These are phyloP conservation scores for Aspergillus leporis DNA, from an alignment of 495 filamentous ascomycete species.

Conservation along the genomic window DNA sequence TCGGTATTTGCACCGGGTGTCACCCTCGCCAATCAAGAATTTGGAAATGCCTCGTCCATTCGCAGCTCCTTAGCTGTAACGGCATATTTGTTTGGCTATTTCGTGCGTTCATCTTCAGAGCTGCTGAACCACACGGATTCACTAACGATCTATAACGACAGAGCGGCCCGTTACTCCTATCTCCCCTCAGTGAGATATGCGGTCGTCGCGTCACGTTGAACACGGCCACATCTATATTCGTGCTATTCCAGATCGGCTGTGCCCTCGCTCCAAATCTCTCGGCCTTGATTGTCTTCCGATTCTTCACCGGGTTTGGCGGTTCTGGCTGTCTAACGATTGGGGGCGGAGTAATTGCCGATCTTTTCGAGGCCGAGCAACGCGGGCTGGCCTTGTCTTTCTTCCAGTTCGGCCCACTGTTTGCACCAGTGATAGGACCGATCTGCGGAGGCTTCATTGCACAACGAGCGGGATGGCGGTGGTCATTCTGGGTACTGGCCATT, in stretches of 20 bases:
- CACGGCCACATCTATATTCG: constrained; percentile 41
- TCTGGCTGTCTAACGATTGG: constrained; percentile 44
- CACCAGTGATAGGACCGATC: constrained; percentile 54
- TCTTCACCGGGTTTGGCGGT: constrained; percentile 63
- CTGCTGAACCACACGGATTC: background rate
- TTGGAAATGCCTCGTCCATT: constrained; percentile 10
- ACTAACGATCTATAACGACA: background rate
- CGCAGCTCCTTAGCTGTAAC: constrained; percentile 11
- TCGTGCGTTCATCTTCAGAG: constrained; percentile 1
- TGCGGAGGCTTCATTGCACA: constrained; percentile 56
- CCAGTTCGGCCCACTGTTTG: constrained; percentile 51
- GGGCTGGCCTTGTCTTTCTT: constrained; percentile 61
- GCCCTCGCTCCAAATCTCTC: constrained; percentile 61
- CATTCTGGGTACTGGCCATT: constrained; percentile 62
- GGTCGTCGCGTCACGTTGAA: constrained; percentile 40
- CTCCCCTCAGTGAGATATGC: constrained; percentile 47
- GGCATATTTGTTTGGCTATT: constrained; percentile 15
- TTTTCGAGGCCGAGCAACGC: constrained; percentile 55
- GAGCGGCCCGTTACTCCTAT: constrained; percentile 45
- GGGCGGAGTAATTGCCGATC: constrained; percentile 59
- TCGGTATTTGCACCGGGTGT: constrained; percentile 14
- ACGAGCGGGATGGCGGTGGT: constrained; percentile 58
- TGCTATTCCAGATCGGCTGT: constrained; percentile 67
- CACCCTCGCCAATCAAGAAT: constrained; percentile 7
- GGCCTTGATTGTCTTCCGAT: constrained; percentile 62